phyloP scores from a whole-genome alignment of 148 eudicot species.

The Tetragonia tetragonoides region DNA sequence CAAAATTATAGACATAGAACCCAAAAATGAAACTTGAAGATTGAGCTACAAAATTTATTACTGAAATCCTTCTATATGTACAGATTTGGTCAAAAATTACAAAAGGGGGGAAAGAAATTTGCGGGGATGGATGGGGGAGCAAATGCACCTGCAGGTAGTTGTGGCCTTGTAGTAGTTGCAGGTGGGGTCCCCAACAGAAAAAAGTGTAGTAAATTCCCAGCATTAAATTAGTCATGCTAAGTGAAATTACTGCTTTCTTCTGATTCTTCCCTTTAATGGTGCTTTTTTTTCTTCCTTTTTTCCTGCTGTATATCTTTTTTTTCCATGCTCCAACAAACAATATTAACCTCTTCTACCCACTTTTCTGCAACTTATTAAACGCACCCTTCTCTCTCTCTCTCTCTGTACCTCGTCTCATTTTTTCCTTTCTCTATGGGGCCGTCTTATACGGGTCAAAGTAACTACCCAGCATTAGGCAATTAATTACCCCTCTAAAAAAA shows the following conservation, averaged over 20 bases:
- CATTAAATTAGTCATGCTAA: slow-evolving; percentile 1
- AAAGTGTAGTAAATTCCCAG: background rate
- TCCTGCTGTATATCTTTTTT: background rate
- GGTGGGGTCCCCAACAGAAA: background rate
- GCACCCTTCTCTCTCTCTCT: background rate
- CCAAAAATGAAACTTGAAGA: background rate
- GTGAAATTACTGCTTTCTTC: slow-evolving; percentile 1
- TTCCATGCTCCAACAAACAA: slow-evolving; percentile 30
- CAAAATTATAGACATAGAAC: background rate
- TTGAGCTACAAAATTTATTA: slow-evolving; percentile 13
- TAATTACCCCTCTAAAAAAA: no score
- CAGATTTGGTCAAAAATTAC: slow-evolving; percentile 24
- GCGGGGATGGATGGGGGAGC: background rate
- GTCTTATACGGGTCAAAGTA: no score
- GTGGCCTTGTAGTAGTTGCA: slow-evolving; percentile 17
- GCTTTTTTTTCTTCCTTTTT: background rate
- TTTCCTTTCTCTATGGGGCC: background rate
- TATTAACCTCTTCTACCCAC: slow-evolving; percentile 31
- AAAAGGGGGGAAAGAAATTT: background rate
- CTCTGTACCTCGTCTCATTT: no score
- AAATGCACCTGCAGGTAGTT: slow-evolving; percentile 27
- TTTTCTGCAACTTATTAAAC: slow-evolving; percentile 30
- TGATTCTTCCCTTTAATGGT: background rate
- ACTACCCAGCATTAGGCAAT: no score
- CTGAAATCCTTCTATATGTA: slow-evolving; percentile 25